These are phyloP conservation scores for Daldinia concentrica DNA, from an alignment of 495 filamentous ascomycete species.

Conservation along the genomic window DNA sequence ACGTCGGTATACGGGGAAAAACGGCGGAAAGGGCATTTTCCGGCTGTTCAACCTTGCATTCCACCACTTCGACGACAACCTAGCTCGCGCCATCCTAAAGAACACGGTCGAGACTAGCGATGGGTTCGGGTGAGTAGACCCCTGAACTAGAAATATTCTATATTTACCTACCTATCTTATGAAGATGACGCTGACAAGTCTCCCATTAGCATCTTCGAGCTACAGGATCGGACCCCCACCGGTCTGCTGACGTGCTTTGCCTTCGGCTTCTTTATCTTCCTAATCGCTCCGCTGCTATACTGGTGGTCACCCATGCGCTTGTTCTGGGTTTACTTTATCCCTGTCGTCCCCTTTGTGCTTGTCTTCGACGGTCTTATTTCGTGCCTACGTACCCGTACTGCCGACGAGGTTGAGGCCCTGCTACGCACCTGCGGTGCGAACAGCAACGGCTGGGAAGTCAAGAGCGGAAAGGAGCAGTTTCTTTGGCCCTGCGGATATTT, in stretches of 20 bases:
- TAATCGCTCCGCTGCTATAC: conserved; percentile 61
- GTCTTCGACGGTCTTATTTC: conserved; percentile 74
- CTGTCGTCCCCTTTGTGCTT: conserved; percentile 69
- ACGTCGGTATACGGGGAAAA: conserved; percentile 42
- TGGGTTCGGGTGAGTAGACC: conserved; percentile 64
- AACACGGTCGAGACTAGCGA: conserved; percentile 70
- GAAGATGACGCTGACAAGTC: not conserved
- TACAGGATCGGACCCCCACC: conserved; percentile 67
- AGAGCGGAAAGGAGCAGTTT: conserved; percentile 59
- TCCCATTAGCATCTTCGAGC: conserved; percentile 69
- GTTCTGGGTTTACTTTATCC: conserved; percentile 71
- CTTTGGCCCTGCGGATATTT: conserved; percentile 61
- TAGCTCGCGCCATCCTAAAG: conserved; percentile 65
- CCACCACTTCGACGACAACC: conserved; percentile 75
- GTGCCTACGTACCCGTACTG: conserved; percentile 69
- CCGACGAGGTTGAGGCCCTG: conserved; percentile 68
- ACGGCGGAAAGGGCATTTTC: conserved; percentile 61
- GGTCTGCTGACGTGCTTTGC: conserved; percentile 64
- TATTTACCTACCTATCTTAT: not conserved
- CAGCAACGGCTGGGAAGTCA: conserved; percentile 62
- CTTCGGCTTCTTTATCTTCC: conserved; percentile 63
- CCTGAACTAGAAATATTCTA: not conserved
- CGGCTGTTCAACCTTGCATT: conserved; percentile 77
- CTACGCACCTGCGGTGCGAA: conserved; percentile 60
- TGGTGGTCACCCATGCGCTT: conserved; percentile 67